Base-by-base conservation (phyloP, 2,329 filamentous ascomycete species). In the Fonsecaea pedrosoi region DNA sequence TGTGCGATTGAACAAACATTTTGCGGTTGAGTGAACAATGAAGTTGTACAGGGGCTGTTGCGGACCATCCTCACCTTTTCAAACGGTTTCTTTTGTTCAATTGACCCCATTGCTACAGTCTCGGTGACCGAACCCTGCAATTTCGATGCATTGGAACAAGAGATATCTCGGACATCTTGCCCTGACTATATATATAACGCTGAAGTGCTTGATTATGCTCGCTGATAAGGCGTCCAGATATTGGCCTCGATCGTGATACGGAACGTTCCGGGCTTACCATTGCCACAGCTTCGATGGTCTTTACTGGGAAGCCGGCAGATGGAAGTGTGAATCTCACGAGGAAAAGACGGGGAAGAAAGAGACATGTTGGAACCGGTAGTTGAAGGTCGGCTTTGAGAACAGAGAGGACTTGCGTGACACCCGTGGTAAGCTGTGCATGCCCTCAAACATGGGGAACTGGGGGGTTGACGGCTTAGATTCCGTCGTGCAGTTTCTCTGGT, bases 71-170 rank as follows among this genome's bases (percentile, higher is more conserved):
- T 56, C 45, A 60, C 56, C 56, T 65, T 65, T 55, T 65, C 63
- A 38, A 65, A 65, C 15, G 63, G 55, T 59, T 18, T 61, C 57
- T 48, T 50, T 53, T 50, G 25, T 53, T 65, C 57, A 54, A 56
- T 35, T 37, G 48, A 65, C n/a, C 63, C 63, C 56, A 60, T 65
- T 13, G 40, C 56, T 18, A 35, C 6, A 35, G 7, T 10, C 8
- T 18, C 18, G 53, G 30, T 40, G 15, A n/a, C 18, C 45, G n/a
- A 61, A 30, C 30, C 53, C 12, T n/a, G 12, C 30, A 35, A 12
- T 32, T n/a, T 55, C 53, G 53, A 55, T 35, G 21, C 18, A 25
- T 3, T 25, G 10, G n/a, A 10, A 2, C 8, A 25, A 25, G 45
- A 25, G 18, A 50, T 12, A 21, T 12, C 10, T 25, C 18, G 18